Base-by-base conservation (phyloP, 208 protist genomes). In the Acanthamoeba sp. region DNA sequence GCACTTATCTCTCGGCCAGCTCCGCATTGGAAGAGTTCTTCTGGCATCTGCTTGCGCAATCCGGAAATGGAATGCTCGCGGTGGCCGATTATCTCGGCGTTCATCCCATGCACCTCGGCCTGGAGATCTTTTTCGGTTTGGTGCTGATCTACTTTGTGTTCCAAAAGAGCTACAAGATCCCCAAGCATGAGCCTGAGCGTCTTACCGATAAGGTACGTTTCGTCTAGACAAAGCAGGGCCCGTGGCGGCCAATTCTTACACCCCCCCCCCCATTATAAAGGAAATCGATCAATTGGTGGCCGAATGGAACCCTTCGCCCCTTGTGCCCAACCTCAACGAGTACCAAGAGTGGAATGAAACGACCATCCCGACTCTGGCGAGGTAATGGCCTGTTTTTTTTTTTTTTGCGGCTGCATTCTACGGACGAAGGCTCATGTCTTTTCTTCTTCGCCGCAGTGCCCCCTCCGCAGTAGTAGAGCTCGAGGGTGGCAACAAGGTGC, bases 341-440 rank as follows among this genome's bases (percentile, higher is more conserved):
- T 73, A 34, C n/a, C 69, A 57, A 22, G 52, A 69, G 52, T 71
- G 80, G 78, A 73, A 62, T 38, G 92, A 36, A 36, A 69, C 50
- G 80, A 59, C 92, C 1, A 29, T 50, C 1, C 97, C 97, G 5
- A 96, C 98, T 5, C 64, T 94, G n/a, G 97, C 98, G 95, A 88
- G 80, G 80, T 88, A 88, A 16, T 16, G n/a, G n/a, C n/a, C n/a
- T 88, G 5, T 20, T 12, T 52, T 52, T 22, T 29, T 66, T 29
- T 91, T 24, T 45, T 1, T 29, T 29, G 3, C 6, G 0, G 55
- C 55, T 62, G 22, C 52, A 57, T 22, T 3, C 16, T 14, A 62
- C 3, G 12, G 20, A n/a, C 3, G 36, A 10, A 9, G 10, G 6
- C 66, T 78, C 69, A 78, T 45, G 12, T n/a, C 4, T 40, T 76